These are phyloP conservation scores for Geotrichum aggregatum DNA, from an alignment of 1,139 yeast species.

Conservation along the genomic window DNA sequence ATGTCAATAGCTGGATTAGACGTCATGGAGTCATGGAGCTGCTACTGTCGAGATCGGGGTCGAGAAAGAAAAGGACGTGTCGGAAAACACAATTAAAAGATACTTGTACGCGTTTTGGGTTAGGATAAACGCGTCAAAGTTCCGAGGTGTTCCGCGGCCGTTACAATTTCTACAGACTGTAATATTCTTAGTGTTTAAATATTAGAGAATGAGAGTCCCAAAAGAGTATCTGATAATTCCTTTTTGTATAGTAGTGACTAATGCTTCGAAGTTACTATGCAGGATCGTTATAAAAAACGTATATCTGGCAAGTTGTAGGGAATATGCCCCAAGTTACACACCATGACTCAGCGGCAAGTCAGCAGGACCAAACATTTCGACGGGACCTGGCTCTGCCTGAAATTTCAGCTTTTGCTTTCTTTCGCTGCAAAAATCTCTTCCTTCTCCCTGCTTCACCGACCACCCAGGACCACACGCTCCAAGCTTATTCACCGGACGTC, in stretches of 20 bases:
- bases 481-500: neutral
- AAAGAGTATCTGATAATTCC: neutral
- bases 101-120: neutral
- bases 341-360: too few species aligned
- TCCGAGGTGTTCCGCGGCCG: too few species aligned
- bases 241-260: neutral
- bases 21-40: neutral
- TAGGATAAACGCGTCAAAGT: neutral
- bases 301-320: neutral
- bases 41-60: too few species aligned
- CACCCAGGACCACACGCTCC: neutral
- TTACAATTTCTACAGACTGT: neutral
- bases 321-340: too few species aligned
- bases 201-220: neutral
- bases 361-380: too few species aligned
- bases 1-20: conserved; percentile 9
- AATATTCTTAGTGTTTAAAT: neutral
- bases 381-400: too few species aligned
- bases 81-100: neutral
- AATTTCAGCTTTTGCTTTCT: neutral
- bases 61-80: too few species aligned
- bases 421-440: neutral
- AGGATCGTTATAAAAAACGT: neutral
- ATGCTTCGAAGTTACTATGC: too few species aligned
- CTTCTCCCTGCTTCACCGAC: neutral